Percentiles rank a stretch among this genome's conserved stretches.
These are phyloP conservation scores for Usnea hakonensis DNA, from an alignment of 495 filamentous ascomycete genomes.

Conservation along the genomic window DNA sequence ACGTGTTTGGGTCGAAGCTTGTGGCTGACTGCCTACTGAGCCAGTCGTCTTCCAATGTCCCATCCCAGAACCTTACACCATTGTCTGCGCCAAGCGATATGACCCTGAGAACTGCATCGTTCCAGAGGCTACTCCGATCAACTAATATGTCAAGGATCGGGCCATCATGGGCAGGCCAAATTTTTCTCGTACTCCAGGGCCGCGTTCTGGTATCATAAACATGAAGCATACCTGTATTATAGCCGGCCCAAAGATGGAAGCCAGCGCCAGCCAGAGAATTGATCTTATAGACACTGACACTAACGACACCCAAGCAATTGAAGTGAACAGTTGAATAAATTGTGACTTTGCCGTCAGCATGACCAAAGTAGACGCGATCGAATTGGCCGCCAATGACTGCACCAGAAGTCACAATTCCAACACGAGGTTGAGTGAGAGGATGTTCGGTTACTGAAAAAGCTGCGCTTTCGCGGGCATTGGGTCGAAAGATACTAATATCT, in stretches of 20 bases:
- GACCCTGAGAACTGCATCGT: conserved; percentile 75
- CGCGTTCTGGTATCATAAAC: conserved; percentile 77
- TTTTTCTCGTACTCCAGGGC: conserved; percentile 87
- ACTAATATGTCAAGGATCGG: conserved; percentile 68
- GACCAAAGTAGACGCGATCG: conserved; percentile 81
- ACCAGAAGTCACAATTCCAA: conserved; percentile 85
- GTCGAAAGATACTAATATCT: conserved; percentile 76
- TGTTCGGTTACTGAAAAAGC: conserved; percentile 65
- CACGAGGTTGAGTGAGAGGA: conserved; percentile 56
- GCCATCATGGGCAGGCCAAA: conserved; percentile 84
- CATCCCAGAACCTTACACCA: conserved; percentile 81
- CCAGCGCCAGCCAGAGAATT: conserved; percentile 79
- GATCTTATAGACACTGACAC: conserved; percentile 89
- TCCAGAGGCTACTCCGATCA: conserved; percentile 80
- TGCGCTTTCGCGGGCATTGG: conserved; percentile 54
- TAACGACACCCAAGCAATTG: conserved; percentile 66
- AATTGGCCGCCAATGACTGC: conserved; percentile 64
- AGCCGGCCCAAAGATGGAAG: conserved; percentile 83
- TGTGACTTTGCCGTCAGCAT: conserved; percentile 87
- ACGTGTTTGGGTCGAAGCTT: not conserved
- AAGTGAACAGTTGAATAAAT: conserved; percentile 75
- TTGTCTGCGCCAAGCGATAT: conserved; percentile 86
- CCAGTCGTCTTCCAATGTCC: conserved; percentile 89
- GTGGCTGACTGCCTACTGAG: conserved; percentile 45
- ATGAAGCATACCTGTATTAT: conserved; percentile 90